phyloP scores from a whole-genome alignment of 345 rosid species.

The Populus alba region DNA sequence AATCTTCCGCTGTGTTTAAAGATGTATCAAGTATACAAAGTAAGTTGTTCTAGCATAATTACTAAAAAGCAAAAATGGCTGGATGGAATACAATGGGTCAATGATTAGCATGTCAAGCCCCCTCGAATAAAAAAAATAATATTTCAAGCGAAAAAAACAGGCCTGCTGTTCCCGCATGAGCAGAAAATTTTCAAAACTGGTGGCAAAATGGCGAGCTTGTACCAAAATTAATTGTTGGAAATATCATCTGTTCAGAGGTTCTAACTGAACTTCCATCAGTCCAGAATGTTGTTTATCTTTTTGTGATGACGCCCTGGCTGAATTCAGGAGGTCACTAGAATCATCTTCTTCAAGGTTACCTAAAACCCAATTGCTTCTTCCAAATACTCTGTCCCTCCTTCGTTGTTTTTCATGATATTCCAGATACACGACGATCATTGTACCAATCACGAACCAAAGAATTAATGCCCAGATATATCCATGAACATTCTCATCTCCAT shows the following conservation, averaged over 20 bases:
- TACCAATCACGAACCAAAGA: constrained; percentile 58
- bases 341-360: constrained; percentile 84
- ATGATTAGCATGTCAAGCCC: not conserved
- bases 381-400: constrained; percentile 43
- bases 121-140: constrained; percentile 14
- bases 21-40: constrained; percentile 42
- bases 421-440: constrained; percentile 52
- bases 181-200: constrained; percentile 22
- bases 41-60: constrained; percentile 16
- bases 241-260: constrained; percentile 66
- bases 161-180: constrained; percentile 12
- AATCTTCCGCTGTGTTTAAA: constrained; percentile 28
- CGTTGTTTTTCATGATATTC: constrained; percentile 52
- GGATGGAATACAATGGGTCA: constrained; percentile 1
- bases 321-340: constrained; percentile 63
- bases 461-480: constrained; percentile 70
- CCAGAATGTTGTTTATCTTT: constrained; percentile 42
- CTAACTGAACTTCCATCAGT: constrained; percentile 86
- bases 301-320: constrained; percentile 39
- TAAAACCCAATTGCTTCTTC: constrained; percentile 77
- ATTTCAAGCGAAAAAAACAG: constrained; percentile 10
- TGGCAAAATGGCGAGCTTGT: constrained; percentile 7
- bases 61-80: constrained; percentile 13
- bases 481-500: constrained; percentile 67
- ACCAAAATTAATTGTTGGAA: constrained; percentile 7